Base-by-base conservation (phyloP, 2,329 filamentous ascomycete genomes). In the Scolecobasidium constrictum region DNA sequence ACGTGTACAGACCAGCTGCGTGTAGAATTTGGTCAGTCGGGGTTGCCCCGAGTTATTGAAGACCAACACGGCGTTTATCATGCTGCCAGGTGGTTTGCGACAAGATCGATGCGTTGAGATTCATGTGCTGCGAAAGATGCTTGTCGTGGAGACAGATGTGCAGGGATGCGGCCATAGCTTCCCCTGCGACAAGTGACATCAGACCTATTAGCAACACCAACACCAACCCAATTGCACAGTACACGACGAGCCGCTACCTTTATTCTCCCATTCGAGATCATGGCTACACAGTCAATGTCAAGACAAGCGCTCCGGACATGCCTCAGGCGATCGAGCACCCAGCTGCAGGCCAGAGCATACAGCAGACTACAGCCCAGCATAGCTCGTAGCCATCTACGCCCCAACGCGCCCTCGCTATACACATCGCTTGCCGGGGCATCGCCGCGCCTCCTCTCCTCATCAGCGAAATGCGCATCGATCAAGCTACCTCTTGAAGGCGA, bases 31-130 rank as follows among this genome's bases (percentile, higher is more conserved):
- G 54, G 90, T 96, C 61, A 98, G 75, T 44, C 92, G 83, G 28
- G 92, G 90, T 65, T 98, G 90, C 50, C 92, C 92, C 55, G 90
- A 86, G 69, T 94, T 94, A 59, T 98, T 98, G 72, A 98, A 98
- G 61, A 98, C 90, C 51, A 98, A 73, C 48, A 98, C 90, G 22
- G 93, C 92, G 72, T 94, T 98, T 64, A 98, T 96, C 92, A 98
- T 98, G 52, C n/a, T n/a, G n/a, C n/a, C n/a, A n/a, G n/a, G n/a
- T n/a, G n/a, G 45, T 48, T 48, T 26, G 22, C 37, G 35, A 37
- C 41, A 17, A 20, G 26, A 31, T 31, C n/a, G 26, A 15, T 31
- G 15, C 9, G 26, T 31, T 31, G 26, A 15, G 26, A 31, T 9
- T 9, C 15, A 9, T 31, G 26, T 31, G 15, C 15, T 9, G 26